These are phyloP conservation scores for Trichoderma reesei DNA, from an alignment of 495 filamentous ascomycete genomes.

Conservation along the genomic window DNA sequence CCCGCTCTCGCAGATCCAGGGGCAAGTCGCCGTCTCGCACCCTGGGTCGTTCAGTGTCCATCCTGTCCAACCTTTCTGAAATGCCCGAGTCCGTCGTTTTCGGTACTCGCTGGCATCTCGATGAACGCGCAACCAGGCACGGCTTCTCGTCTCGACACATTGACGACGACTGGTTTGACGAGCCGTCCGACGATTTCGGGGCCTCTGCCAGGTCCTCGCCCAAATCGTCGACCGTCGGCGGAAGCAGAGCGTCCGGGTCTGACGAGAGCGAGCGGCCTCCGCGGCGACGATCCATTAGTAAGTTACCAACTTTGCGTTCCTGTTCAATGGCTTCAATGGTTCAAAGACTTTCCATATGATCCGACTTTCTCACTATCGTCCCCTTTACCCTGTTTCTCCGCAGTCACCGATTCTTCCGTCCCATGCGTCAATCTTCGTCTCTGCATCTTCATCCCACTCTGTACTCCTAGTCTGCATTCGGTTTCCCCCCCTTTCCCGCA, in stretches of 20 bases:
- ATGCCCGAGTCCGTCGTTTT: background rate
- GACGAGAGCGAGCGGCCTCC: background rate
- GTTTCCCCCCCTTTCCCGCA: background rate
- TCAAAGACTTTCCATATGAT: too few relatives aligned
- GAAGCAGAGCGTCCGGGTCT: background rate
- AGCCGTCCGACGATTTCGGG: background rate
- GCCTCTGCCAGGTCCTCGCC: background rate
- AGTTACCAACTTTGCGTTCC: background rate
- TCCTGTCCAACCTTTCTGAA: background rate
- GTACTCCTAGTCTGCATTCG: background rate
- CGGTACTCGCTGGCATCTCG: background rate
- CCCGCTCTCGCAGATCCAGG: background rate
- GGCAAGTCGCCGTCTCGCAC: background rate
- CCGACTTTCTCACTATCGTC: background rate
- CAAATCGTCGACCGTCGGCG: too few relatives aligned
- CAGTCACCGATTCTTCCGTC: background rate
- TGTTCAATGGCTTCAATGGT: background rate
- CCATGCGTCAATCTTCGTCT: background rate
- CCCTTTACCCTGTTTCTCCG: background rate
- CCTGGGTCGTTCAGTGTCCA: background rate
- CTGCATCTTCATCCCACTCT: background rate
- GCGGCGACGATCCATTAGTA: background rate
- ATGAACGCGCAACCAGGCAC: background rate
- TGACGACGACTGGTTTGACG: background rate
- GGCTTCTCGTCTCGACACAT: background rate